A percentile compares a stretch with the other conserved stretches of the same genome.
Conservation (phyloP, 148 eudicot genomes). For the Selenicereus undatus region DNA sequence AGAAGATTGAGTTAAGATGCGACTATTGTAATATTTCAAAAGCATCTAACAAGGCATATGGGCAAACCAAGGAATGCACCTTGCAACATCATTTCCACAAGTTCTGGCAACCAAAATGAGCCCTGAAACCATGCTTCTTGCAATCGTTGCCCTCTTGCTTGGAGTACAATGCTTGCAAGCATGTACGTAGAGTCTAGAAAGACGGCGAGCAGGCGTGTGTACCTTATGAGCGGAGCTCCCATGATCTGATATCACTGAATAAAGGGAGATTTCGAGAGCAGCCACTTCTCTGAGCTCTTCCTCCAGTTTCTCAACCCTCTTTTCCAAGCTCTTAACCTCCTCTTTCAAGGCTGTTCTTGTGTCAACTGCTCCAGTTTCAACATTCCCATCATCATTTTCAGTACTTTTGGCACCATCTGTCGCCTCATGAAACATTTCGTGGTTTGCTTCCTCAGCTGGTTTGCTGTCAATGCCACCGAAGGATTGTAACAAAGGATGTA, state of each 20-base stretch:
- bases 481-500: constrained; percentile 46
- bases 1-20: constrained; percentile 15
- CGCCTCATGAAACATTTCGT: constrained; percentile 46
- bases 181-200: constrained; percentile 73
- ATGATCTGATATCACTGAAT: constrained; percentile 81
- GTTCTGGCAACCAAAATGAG: constrained; percentile 74
- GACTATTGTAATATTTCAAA: background rate
- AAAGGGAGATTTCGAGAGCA: constrained; percentile 77
- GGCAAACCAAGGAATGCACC: constrained; percentile 33
- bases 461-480: constrained; percentile 46
- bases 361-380: constrained; percentile 17
- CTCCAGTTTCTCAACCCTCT: constrained; percentile 64
- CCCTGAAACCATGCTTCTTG: constrained; percentile 72
- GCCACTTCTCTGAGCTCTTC: constrained; percentile 89
- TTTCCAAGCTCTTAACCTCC: constrained; percentile 58
- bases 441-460: constrained; percentile 42
- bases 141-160: constrained; percentile 60
- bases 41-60: background rate
- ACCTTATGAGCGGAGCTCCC: constrained; percentile 88
- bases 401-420: constrained; percentile 42
- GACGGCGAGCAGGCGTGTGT: constrained; percentile 89
- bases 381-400: constrained; percentile 44
- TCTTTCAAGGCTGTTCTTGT: constrained; percentile 34
- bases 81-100: constrained; percentile 83
- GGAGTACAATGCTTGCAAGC: constrained; percentile 75